A percentile compares a stretch with the other conserved stretches of the same genome.
phyloP scores from a whole-genome alignment of 176 grass and related monocot species.

The Elaeis guineensis region DNA sequence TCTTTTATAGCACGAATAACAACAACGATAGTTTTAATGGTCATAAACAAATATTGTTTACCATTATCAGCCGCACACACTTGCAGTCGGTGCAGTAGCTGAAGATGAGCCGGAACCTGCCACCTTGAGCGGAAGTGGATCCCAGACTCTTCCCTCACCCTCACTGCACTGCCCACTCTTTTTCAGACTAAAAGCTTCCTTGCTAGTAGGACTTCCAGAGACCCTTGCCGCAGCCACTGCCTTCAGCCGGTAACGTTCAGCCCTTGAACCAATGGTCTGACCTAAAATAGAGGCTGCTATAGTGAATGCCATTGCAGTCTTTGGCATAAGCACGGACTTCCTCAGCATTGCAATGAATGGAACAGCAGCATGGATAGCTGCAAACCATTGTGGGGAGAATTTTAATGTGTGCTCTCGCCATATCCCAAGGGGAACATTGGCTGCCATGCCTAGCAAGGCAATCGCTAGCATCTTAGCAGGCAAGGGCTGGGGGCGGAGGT shows the following conservation, averaged over 20 bases:
- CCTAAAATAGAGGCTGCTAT: conserved; percentile 91
- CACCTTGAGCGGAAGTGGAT: conserved; percentile 42
- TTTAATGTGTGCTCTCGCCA: conserved; percentile 93
- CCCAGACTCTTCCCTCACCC: conserved; percentile 34
- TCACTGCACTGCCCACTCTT: conserved; percentile 33
- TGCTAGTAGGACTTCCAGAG: neutral
- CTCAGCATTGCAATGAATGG: conserved; percentile 88
- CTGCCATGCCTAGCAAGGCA: conserved; percentile 76
- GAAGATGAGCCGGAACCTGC: neutral
- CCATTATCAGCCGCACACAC: conserved; percentile 45
- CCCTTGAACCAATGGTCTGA: conserved; percentile 82
- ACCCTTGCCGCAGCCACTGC: conserved; percentile 21
- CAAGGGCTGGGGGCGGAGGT: conserved; percentile 71
- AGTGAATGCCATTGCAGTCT: conserved; percentile 77
- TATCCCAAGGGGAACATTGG: conserved; percentile 81
- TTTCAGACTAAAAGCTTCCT: conserved; percentile 19
- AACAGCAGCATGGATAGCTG: conserved; percentile 71
- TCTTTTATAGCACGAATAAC: too few species aligned
- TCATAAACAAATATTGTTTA: too few species aligned
- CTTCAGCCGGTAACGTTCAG: conserved; percentile 56
- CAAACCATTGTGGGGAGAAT: conserved; percentile 90
- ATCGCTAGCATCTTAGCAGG: conserved; percentile 85
- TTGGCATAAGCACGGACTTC: conserved; percentile 89
- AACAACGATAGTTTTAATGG: too few species aligned
- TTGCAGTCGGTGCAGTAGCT: conserved; percentile 25